Evolutionary conservation across 73 alveolate genomes (phyloP).

Genomic region (Breviolum minutum): DNA sequence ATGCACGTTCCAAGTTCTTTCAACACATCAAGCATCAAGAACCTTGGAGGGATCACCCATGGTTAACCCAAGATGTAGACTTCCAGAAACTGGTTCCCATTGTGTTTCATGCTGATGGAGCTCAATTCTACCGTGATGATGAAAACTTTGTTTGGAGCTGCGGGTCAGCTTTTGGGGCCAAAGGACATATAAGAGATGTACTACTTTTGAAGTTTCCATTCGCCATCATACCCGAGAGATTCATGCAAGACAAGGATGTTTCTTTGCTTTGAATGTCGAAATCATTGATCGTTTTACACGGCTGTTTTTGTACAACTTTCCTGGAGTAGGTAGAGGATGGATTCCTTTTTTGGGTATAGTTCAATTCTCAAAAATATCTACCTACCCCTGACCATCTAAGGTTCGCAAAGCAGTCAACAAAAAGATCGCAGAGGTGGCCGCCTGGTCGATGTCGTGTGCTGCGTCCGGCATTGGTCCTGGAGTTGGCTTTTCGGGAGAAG

Average conservation of each 20-base stretch:
- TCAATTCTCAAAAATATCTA: no score
- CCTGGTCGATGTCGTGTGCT: not conserved
- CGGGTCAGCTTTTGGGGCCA: not conserved
- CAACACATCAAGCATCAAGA: not conserved
- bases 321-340: no score
- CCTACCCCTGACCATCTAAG: not conserved
- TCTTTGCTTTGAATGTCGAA: not conserved
- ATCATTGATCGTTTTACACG: not conserved
- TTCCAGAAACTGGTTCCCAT: no score
- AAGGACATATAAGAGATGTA: not conserved
- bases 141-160: not conserved
- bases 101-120: constrained; percentile 1
- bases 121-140: constrained; percentile 2
- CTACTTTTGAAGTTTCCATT: not conserved
- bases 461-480: not conserved
- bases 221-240: not conserved
- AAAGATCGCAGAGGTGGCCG: not conserved
- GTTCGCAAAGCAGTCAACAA: not conserved
- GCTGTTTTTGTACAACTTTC: no score
- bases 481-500: not conserved
- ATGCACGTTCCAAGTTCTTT: not conserved
- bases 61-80: no score
- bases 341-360: not conserved
- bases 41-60: constrained; percentile 12
- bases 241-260: not conserved